A percentile compares a stretch with the other conserved stretches of the same genome.
phyloP scores from a whole-genome alignment of 2,329 filamentous ascomycete species.

The Fusarium marasasianum region DNA sequence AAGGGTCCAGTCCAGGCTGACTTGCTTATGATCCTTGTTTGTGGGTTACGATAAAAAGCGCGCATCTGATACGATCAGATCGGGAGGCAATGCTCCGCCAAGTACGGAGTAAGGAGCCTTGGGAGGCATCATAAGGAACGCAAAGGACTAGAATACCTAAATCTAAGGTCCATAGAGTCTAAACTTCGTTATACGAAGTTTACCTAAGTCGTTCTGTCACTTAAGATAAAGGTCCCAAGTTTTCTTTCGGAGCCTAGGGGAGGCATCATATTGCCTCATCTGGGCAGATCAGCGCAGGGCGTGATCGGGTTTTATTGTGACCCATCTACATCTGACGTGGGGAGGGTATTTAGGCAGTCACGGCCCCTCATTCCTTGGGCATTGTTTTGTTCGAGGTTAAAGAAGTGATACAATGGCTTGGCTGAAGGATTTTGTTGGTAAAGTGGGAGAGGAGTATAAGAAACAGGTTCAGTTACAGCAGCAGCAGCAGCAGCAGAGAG shows the following conservation, averaged over 20 bases:
- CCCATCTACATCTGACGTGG: not conserved
- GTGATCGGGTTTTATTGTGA: not conserved
- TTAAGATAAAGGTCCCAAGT: not conserved
- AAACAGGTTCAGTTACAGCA: slow-evolving; percentile 21
- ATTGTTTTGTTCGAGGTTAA: not conserved
- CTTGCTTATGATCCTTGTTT: not conserved
- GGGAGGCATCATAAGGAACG: not conserved
- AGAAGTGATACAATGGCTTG: slow-evolving; percentile 30
- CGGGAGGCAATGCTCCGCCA: not conserved
- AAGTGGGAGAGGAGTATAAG: slow-evolving; percentile 37
- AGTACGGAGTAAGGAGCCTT: not conserved
- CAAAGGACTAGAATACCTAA: not conserved
- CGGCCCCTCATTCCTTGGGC: not conserved
- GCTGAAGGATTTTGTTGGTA: slow-evolving; percentile 34
- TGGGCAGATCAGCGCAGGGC: not conserved
- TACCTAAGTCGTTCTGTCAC: not conserved
- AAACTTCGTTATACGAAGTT: not conserved
- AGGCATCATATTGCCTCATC: not conserved
- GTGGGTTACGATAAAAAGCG: slow-evolving; percentile 3
- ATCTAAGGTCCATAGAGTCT: not conserved
- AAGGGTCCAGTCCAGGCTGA: not conserved
- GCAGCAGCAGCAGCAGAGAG: not conserved
- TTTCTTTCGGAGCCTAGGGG: not conserved
- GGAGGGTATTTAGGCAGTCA: slow-evolving; percentile 13
- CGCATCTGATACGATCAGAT: not conserved